Evolutionary conservation across 208 protist species (phyloP).

Genomic region (Vickermania spadyakhi): DNA sequence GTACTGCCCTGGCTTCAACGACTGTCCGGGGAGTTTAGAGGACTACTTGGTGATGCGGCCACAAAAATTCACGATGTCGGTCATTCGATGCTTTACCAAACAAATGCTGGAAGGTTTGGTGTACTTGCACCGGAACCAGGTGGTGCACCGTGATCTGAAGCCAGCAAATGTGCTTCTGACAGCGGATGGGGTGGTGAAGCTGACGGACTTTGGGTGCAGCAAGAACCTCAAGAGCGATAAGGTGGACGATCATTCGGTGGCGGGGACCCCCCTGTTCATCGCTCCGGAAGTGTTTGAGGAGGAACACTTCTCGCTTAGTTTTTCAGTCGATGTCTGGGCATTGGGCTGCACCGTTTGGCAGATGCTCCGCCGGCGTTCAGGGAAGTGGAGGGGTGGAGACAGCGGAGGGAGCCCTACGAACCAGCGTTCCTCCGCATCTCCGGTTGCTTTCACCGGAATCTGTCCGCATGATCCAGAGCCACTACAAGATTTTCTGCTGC

Average conservation of each 20-base stretch:
- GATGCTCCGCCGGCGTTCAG: too few relatives aligned
- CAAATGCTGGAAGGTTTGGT: slow-evolving; percentile 70
- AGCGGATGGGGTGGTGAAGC: slow-evolving; percentile 67
- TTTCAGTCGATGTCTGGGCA: slow-evolving; percentile 81
- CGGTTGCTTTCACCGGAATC: too few relatives aligned
- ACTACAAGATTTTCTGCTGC: slow-evolving; percentile 52
- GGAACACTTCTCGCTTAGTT: slow-evolving; percentile 40
- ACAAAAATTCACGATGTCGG: slow-evolving; percentile 2
- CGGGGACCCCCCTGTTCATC: slow-evolving; percentile 91
- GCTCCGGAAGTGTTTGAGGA: slow-evolving; percentile 84
- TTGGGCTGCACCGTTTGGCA: slow-evolving; percentile 13
- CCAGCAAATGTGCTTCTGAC: slow-evolving; percentile 88
- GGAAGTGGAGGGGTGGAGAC: too few relatives aligned
- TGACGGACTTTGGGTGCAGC: slow-evolving; percentile 84
- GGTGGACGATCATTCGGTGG: slow-evolving; percentile 53
- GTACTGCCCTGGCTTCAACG: slow-evolving; percentile 52
- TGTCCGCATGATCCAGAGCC: slow-evolving; percentile 12
- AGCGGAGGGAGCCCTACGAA: too few relatives aligned
- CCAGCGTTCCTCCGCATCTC: too few relatives aligned
- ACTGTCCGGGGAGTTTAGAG: slow-evolving; percentile 28
- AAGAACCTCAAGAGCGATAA: slow-evolving; percentile 27
- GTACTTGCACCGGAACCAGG: slow-evolving; percentile 71
- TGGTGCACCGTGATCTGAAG: slow-evolving; percentile 90
- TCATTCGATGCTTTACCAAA: slow-evolving; percentile 57
- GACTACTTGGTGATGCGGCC: slow-evolving; percentile 44